phyloP scores from a whole-genome alignment of 352 stramenopile genomes.

The Lagenidium sp. region DNA sequence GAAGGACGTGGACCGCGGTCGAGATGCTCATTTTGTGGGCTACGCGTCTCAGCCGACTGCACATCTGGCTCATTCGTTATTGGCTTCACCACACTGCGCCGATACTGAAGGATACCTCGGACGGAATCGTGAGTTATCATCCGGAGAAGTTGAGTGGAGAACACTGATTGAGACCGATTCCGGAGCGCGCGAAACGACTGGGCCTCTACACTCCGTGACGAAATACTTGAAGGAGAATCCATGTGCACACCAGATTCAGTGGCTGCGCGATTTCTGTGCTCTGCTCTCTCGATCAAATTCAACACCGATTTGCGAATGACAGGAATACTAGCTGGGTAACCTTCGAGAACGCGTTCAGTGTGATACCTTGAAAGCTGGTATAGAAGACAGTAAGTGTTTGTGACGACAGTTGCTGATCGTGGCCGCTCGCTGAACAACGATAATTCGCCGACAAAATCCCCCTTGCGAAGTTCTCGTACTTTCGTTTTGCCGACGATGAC shows the following conservation, averaged over 20 bases:
- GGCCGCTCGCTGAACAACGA: constrained; percentile 56
- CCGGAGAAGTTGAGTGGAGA: constrained; percentile 7
- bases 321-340: constrained; percentile 31
- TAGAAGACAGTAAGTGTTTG: constrained; percentile 55
- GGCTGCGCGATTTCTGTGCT: no score
- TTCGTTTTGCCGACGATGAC: constrained; percentile 25
- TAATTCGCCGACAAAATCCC: constrained; percentile 26
- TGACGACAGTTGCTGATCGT: constrained; percentile 53
- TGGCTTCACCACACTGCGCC: no score
- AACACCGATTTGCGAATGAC: constrained; percentile 24
- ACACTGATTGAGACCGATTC: no score
- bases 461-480: constrained; percentile 22
- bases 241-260: no score
- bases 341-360: constrained; percentile 44
- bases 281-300: constrained; percentile 12
- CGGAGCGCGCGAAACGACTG: no score
- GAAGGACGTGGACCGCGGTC: no score
- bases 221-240: no score
- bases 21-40: no score
- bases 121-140: constrained; percentile 1
- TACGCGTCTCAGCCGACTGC: no score
- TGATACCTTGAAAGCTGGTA: constrained; percentile 66
- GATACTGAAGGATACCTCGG: background rate
- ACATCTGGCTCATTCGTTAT: no score
- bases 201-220: no score